phyloP scores from a whole-genome alignment of 208 protist genomes.

The Leishmania tropica region DNA sequence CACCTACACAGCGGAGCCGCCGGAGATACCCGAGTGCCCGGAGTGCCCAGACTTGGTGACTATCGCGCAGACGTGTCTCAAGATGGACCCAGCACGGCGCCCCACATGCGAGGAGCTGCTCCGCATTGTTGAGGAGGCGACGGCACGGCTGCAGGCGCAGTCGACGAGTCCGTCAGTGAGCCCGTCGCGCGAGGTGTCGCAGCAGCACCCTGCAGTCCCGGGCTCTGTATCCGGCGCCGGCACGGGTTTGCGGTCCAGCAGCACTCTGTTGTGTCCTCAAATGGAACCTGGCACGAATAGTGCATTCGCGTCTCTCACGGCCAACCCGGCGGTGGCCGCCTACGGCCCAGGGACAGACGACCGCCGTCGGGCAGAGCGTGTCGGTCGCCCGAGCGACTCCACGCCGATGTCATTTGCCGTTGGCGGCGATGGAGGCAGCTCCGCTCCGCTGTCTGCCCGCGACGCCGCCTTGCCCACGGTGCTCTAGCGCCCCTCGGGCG shows the following conservation, averaged over 20 bases:
- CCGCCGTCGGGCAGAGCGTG: not conserved
- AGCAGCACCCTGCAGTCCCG: slow-evolving; percentile 1
- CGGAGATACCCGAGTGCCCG: slow-evolving; percentile 76
- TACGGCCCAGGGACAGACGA: not conserved
- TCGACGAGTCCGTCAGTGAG: slow-evolving; percentile 32
- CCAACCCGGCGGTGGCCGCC: not conserved
- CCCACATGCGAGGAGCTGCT: slow-evolving; percentile 86
- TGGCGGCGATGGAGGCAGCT: slow-evolving; percentile 8
- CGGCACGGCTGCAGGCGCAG: slow-evolving; percentile 41
- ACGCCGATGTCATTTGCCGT: not conserved
- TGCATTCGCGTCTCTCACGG: not conserved
- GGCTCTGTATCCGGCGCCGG: not conserved
- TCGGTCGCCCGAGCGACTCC: not conserved
- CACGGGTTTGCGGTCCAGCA: not conserved
- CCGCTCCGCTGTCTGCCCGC: not conserved
- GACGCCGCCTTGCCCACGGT: not conserved
- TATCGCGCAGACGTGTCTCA: slow-evolving; percentile 66
- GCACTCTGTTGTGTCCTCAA: not conserved
- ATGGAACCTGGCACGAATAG: not conserved
- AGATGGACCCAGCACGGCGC: slow-evolving; percentile 49
- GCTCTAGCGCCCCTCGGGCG: not conserved
- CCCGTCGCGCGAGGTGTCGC: slow-evolving; percentile 31
- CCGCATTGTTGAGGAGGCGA: slow-evolving; percentile 52
- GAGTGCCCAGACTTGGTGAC: slow-evolving; percentile 72
- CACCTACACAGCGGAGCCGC: slow-evolving; percentile 74